A percentile compares a stretch with the other conserved stretches of the same genome.
Evolutionary conservation across 2,329 filamentous ascomycete species (phyloP).

Genomic region (Fusarium poae): DNA sequence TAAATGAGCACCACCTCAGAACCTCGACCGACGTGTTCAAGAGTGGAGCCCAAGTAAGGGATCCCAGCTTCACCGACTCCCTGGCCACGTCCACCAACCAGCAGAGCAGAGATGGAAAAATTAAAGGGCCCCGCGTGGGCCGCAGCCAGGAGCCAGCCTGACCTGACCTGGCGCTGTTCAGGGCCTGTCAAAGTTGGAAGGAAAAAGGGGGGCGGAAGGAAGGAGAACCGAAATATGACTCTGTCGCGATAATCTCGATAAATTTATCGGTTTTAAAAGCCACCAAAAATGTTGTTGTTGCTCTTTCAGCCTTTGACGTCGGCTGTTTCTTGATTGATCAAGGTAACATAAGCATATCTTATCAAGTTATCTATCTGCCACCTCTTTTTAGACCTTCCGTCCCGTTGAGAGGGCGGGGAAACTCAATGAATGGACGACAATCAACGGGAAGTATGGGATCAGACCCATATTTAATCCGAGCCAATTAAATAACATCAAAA

Average conservation of each 20-base stretch:
- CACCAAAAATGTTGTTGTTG: conserved; percentile 17
- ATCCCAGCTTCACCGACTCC: conserved; percentile 45
- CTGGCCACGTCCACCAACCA: conserved; percentile 39
- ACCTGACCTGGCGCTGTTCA: conserved; percentile 14
- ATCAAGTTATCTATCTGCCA: background rate
- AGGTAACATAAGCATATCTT: conserved; percentile 8
- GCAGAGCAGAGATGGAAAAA: conserved; percentile 26
- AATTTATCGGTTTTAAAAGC: conserved; percentile 2
- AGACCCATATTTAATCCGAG: conserved; percentile 37
- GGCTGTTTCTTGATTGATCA: conserved; percentile 16
- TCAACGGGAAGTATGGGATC: conserved; percentile 13
- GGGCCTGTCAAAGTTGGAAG: background rate
- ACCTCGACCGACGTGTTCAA: conserved; percentile 34
- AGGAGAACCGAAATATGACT: background rate
- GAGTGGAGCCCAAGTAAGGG: conserved; percentile 36
- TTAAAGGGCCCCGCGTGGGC: conserved; percentile 42
- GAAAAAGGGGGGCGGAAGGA: conserved; percentile 12
- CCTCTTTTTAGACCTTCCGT: conserved; percentile 18
- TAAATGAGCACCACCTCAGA: conserved; percentile 31
- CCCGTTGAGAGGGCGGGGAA: conserved; percentile 33
- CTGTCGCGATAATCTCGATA: background rate
- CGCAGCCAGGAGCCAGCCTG: conserved; percentile 25
- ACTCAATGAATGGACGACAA: conserved; percentile 5
- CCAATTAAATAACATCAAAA: conserved; percentile 38
- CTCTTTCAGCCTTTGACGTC: background rate